Conservation (phyloP, 495 filamentous ascomycete genomes). For the Cenococcum geophilum region DNA sequence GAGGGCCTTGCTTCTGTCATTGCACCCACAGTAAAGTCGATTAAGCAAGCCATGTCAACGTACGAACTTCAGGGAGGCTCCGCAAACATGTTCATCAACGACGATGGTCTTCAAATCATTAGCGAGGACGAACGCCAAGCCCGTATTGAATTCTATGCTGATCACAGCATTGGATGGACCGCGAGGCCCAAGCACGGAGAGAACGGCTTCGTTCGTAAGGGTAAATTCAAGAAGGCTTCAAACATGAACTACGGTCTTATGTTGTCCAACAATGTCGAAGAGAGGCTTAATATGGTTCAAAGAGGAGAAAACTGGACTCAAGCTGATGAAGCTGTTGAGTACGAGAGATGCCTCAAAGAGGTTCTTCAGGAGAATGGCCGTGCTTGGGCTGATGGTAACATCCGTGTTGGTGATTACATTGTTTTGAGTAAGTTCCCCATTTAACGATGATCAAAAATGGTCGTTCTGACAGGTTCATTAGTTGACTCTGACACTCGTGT, state of each 20-base stretch:
- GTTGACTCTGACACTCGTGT: slow-evolving; percentile 77
- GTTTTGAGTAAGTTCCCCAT: slow-evolving; percentile 42
- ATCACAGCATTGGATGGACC: slow-evolving; percentile 74
- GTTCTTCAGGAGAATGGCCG: slow-evolving; percentile 58
- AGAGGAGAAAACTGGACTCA: slow-evolving; percentile 61
- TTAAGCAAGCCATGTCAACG: slow-evolving; percentile 68
- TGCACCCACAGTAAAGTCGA: slow-evolving; percentile 60
- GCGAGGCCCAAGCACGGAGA: slow-evolving; percentile 60
- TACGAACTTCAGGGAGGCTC: slow-evolving; percentile 77
- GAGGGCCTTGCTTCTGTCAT: slow-evolving; percentile 61
- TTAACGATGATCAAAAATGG: background rate
- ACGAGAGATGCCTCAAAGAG: slow-evolving; percentile 54
- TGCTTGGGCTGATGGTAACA: slow-evolving; percentile 75
- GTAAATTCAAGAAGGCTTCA: slow-evolving; percentile 64
- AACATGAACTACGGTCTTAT: slow-evolving; percentile 79
- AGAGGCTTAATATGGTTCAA: slow-evolving; percentile 51
- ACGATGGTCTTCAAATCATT: slow-evolving; percentile 69
- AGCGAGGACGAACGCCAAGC: slow-evolving; percentile 56
- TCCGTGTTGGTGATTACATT: slow-evolving; percentile 75
- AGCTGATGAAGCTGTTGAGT: slow-evolving; percentile 61
- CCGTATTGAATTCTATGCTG: slow-evolving; percentile 58
- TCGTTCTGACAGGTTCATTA: background rate
- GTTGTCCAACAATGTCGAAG: slow-evolving; percentile 69
- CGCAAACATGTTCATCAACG: slow-evolving; percentile 75
- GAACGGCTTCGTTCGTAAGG: slow-evolving; percentile 47